These are phyloP conservation scores for Penicillium simplicissimum DNA, from an alignment of 495 filamentous ascomycete species.

Conservation along the genomic window DNA sequence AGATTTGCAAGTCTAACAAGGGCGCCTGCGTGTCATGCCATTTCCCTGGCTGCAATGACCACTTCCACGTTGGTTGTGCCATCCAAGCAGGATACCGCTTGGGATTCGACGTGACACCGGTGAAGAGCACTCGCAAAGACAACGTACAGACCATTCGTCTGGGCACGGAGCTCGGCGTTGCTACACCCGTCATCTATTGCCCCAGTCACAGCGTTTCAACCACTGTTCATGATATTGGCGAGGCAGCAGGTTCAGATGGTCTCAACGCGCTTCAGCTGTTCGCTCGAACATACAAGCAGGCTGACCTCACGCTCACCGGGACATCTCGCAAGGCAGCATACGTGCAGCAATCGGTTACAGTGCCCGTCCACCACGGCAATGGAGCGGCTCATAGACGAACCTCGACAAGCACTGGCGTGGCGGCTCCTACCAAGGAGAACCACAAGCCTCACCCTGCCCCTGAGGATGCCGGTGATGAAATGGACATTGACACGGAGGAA, in stretches of 20 bases:
- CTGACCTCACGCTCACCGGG: constrained; percentile 83
- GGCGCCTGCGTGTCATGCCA: constrained; percentile 84
- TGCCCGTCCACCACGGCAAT: constrained; percentile 28
- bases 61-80: constrained; percentile 88
- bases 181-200: constrained; percentile 84
- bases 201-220: constrained; percentile 76
- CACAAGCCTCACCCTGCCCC: constrained; percentile 28
- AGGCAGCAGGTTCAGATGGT: constrained; percentile 58
- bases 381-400: constrained; percentile 37
- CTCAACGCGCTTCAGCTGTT: constrained; percentile 82
- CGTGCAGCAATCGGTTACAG: constrained; percentile 52
- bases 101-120: constrained; percentile 86
- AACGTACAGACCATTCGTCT: constrained; percentile 71
- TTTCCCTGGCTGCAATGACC: constrained; percentile 65
- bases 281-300: constrained; percentile 87
- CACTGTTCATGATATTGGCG: constrained; percentile 73
- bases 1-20: constrained; percentile 66
- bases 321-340: constrained; percentile 85
- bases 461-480: constrained; percentile 36
- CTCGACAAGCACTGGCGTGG: constrained; percentile 38
- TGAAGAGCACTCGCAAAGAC: constrained; percentile 83
- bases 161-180: constrained; percentile 71
- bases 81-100: constrained; percentile 77
- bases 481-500: constrained; percentile 41
- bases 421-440: constrained; percentile 28